A percentile compares a stretch with the other conserved stretches of the same genome.
Conservation (phyloP, 371 early-diverging fungal species). For the Capillidium rhysosporum region DNA sequence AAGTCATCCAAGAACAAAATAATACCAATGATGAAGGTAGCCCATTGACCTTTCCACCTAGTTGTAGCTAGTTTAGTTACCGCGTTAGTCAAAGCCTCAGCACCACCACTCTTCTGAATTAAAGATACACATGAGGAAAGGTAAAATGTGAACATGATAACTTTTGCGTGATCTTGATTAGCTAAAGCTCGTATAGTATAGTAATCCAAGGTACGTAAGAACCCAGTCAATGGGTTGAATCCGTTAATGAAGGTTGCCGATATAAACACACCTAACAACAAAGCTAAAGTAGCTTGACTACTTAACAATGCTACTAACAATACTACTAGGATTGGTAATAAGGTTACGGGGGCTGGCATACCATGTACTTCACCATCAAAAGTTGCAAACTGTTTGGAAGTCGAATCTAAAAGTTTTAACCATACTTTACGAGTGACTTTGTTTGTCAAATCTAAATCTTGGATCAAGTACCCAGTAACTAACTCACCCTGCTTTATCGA, state of each 20-base stretch:
- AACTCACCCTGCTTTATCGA: background rate
- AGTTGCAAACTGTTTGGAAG: background rate
- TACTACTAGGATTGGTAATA: slow-evolving; percentile 3
- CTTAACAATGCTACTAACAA: background rate
- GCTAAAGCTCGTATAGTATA: slow-evolving; percentile 5
- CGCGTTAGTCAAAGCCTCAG: background rate
- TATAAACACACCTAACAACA: slow-evolving; percentile 3
- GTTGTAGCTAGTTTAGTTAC: slow-evolving; percentile 6
- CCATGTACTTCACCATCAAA: background rate
- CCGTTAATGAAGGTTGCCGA: slow-evolving; percentile 6
- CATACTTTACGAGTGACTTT: background rate
- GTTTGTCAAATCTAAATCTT: background rate
- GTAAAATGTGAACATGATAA: slow-evolving; percentile 6
- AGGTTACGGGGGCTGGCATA: slow-evolving; percentile 5
- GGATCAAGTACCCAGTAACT: background rate
- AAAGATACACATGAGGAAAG: slow-evolving; percentile 3
- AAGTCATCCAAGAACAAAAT: slow-evolving; percentile 6
- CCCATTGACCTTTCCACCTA: slow-evolving; percentile 5
- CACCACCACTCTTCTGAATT: slow-evolving; percentile 7
- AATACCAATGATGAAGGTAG: slow-evolving; percentile 4
- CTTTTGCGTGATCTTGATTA: slow-evolving; percentile 6
- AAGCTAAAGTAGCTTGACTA: slow-evolving; percentile 2
- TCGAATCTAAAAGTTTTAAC: background rate
- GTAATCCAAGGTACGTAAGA: slow-evolving; percentile 3
- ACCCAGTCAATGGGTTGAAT: slow-evolving; percentile 4